phyloP scores from a whole-genome alignment of 2,329 filamentous ascomycete species.

The Cytospora leucostoma region DNA sequence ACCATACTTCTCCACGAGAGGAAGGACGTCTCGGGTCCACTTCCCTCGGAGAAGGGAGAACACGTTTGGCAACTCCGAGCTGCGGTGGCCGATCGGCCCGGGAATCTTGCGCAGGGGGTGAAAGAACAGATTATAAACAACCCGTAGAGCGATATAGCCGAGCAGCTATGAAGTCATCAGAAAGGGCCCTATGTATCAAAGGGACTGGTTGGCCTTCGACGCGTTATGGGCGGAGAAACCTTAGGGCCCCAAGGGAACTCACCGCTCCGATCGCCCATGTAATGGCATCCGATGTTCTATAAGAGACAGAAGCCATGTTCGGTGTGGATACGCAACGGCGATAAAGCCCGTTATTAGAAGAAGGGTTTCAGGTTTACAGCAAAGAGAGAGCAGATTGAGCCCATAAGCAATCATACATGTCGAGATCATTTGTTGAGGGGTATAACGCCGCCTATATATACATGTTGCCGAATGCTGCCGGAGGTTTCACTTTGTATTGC shows the following conservation, averaged over 20 bases:
- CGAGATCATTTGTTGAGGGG: too few relatives aligned
- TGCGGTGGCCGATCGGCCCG: slow-evolving; percentile 21
- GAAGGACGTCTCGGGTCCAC: slow-evolving; percentile 10
- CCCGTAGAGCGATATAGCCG: background rate
- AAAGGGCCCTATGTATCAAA: too few relatives aligned
- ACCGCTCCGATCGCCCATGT: slow-evolving; percentile 11
- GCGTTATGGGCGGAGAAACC: background rate
- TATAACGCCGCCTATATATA: too few relatives aligned
- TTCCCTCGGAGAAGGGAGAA: slow-evolving; percentile 11
- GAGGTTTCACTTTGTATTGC: too few relatives aligned
- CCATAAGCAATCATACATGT: too few relatives aligned
- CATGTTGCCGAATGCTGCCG: too few relatives aligned
- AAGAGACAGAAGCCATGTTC: slow-evolving; percentile 6
- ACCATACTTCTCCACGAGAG: slow-evolving; percentile 26
- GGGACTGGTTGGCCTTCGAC: background rate
- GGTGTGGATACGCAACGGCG: background rate
- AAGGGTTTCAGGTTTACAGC: too few relatives aligned
- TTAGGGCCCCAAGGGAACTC: too few relatives aligned
- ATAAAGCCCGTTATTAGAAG: background rate
- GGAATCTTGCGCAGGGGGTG: slow-evolving; percentile 25
- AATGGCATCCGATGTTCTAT: background rate
- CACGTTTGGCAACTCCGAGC: slow-evolving; percentile 10
- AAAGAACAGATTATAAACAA: slow-evolving; percentile 26
- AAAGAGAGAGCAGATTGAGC: too few relatives aligned
- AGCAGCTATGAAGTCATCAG: slow-evolving; percentile 8